Conservation (phyloP, 768 basidiomycete species). For the Panus rudis region DNA sequence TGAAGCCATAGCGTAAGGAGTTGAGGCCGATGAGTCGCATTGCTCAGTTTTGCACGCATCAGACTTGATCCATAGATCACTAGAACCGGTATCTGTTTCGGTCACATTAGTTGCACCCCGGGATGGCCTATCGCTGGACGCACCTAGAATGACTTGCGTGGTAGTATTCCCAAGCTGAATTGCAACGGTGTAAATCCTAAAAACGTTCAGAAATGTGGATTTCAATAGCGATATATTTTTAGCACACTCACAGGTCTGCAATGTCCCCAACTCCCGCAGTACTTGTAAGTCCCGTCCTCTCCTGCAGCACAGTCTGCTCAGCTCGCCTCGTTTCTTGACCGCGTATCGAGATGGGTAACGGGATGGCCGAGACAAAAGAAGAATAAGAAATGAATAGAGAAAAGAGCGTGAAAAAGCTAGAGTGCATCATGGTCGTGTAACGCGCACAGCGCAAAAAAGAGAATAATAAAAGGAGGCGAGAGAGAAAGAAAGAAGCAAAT, state of each 20-base stretch:
- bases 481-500: too few species aligned
- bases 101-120: too few species aligned
- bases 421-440: slow-evolving; percentile 5
- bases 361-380: slow-evolving; percentile 7
- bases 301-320: background rate
- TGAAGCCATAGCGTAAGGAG: slow-evolving; percentile 40
- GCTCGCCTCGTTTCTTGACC: slow-evolving; percentile 1
- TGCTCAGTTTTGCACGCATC: slow-evolving; percentile 38
- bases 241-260: slow-evolving; percentile 48
- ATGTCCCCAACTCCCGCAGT: slow-evolving; percentile 54
- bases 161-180: slow-evolving; percentile 47
- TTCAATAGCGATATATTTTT: background rate
- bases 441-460: slow-evolving; percentile 11
- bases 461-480: slow-evolving; percentile 1
- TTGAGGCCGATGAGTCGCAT: slow-evolving; percentile 31
- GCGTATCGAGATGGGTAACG: background rate
- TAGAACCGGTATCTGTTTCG: slow-evolving; percentile 71
- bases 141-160: slow-evolving; percentile 58
- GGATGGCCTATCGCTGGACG: slow-evolving; percentile 11
- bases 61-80: slow-evolving; percentile 71
- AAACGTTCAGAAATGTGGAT: background rate
- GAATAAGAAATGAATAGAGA: slow-evolving; percentile 5
- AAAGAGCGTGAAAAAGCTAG: slow-evolving; percentile 7
- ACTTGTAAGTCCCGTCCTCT: slow-evolving; percentile 11
- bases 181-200: slow-evolving; percentile 61